Evolutionary conservation across 129 eudicot species (phyloP).

Genomic region (Chrysanthemum makinoi): DNA sequence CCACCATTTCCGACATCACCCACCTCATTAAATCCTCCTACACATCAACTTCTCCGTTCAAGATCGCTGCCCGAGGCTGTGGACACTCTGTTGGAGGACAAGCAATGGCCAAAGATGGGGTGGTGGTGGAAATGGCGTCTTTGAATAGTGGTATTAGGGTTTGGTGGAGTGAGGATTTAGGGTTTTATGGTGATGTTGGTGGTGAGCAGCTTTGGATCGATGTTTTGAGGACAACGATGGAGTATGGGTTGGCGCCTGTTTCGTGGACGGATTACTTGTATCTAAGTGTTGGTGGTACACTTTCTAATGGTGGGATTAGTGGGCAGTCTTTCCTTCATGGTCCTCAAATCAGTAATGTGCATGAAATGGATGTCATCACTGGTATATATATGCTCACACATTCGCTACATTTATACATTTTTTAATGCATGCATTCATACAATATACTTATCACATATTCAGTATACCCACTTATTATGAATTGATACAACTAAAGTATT

Average conservation of each 20-base stretch:
- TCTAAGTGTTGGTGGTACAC: conserved; percentile 85
- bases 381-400: conserved; percentile 36
- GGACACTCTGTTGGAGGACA: conserved; percentile 90
- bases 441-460: too few relatives aligned
- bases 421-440: background rate
- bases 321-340: conserved; percentile 83
- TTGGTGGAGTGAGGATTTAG: conserved; percentile 44
- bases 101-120: conserved; percentile 68
- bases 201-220: conserved; percentile 82
- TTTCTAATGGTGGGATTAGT: conserved; percentile 88
- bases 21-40: conserved; percentile 57
- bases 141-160: conserved; percentile 46
- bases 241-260: conserved; percentile 67
- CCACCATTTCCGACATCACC: conserved; percentile 47
- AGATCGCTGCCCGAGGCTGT: conserved; percentile 61
- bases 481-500: too few relatives aligned
- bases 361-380: conserved; percentile 75
- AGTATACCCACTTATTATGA: too few relatives aligned
- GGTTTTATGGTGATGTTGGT: conserved; percentile 77
- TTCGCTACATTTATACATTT: background rate
- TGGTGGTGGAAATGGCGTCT: conserved; percentile 69
- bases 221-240: conserved; percentile 51
- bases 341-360: conserved; percentile 81
- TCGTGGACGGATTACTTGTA: conserved; percentile 97
- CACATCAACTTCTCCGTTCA: conserved; percentile 38